A percentile compares a stretch with the other conserved stretches of the same genome.
Conservation (phyloP, 305 asterid species). For the Ajuga reptans region DNA sequence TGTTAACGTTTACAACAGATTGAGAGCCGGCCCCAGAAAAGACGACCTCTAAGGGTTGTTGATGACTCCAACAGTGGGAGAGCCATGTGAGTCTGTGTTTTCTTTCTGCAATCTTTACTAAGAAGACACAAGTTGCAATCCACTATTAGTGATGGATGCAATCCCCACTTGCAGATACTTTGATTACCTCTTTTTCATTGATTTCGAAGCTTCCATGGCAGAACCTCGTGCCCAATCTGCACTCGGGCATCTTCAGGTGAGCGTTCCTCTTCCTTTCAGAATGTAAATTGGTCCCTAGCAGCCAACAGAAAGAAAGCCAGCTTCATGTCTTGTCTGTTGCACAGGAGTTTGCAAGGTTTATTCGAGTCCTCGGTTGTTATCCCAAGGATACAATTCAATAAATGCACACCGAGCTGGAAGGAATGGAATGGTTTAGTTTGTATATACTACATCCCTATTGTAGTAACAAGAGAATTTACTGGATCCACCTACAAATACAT, state of each 20-base stretch:
- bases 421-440: conserved; percentile 4
- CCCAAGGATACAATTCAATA: conserved; percentile 41
- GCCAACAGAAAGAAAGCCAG: no score
- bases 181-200: conserved; percentile 85
- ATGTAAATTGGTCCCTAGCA: no score
- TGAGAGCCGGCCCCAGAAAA: conserved; percentile 77
- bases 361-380: conserved; percentile 74
- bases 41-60: conserved; percentile 60
- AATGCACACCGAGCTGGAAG: background rate
- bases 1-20: conserved; percentile 35
- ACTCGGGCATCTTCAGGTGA: conserved; percentile 76
- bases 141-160: background rate
- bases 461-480: no score
- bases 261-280: conserved; percentile 2
- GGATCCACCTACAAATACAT: no score
- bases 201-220: conserved; percentile 92
- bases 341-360: conserved; percentile 65
- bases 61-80: conserved; percentile 61
- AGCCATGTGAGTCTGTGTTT: conserved; percentile 50
- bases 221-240: conserved; percentile 90
- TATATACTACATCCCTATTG: background rate
- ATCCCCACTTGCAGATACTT: conserved; percentile 63
- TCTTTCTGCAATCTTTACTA: no score
- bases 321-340: background rate
- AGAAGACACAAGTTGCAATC: background rate